Conservation (phyloP, 495 filamentous ascomycete species). For the Hypoxylon lienhwacheense region DNA sequence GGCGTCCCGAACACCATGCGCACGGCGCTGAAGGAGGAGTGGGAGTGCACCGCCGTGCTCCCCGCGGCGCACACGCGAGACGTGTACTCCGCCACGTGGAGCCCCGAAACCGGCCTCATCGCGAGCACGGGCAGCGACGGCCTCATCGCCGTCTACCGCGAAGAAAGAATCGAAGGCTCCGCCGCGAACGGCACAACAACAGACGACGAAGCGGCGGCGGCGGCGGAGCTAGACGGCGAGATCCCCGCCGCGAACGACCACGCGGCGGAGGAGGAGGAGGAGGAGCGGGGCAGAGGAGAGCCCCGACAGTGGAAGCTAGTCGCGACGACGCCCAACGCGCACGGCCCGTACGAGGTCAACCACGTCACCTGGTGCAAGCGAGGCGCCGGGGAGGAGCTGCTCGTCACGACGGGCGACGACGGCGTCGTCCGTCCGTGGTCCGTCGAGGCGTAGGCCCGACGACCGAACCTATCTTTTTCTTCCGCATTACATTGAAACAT, state of each 20-base stretch:
- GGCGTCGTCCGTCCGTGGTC: slow-evolving; percentile 74
- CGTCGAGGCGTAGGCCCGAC: too few relatives aligned
- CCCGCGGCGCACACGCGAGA: slow-evolving; percentile 76
- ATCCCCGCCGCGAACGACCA: slow-evolving; percentile 47
- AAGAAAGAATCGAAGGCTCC: slow-evolving; percentile 47
- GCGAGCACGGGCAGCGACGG: slow-evolving; percentile 88
- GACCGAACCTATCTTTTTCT: too few relatives aligned
- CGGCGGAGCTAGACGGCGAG: slow-evolving; percentile 41
- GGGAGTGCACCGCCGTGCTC: slow-evolving; percentile 71
- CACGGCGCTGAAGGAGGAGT: slow-evolving; percentile 72
- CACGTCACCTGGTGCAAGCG: slow-evolving; percentile 78
- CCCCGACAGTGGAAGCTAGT: slow-evolving; percentile 68
- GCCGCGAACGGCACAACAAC: slow-evolving; percentile 15
- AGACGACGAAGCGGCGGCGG: slow-evolving; percentile 38
- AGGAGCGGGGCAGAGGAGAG: too few relatives aligned
- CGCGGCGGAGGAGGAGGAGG: slow-evolving; percentile 20
- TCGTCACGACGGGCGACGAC: slow-evolving; percentile 81
- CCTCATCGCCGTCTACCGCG: slow-evolving; percentile 74
- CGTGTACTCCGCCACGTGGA: slow-evolving; percentile 83
- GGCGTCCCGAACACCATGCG: slow-evolving; percentile 81
- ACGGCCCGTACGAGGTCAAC: slow-evolving; percentile 92
- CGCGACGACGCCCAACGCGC: slow-evolving; percentile 66
- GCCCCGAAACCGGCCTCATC: slow-evolving; percentile 67
- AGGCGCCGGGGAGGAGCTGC: slow-evolving; percentile 65
- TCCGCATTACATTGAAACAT: too few relatives aligned